phyloP scores from a whole-genome alignment of 2,329 filamentous ascomycete genomes.

The Colletotrichum shisoi region DNA sequence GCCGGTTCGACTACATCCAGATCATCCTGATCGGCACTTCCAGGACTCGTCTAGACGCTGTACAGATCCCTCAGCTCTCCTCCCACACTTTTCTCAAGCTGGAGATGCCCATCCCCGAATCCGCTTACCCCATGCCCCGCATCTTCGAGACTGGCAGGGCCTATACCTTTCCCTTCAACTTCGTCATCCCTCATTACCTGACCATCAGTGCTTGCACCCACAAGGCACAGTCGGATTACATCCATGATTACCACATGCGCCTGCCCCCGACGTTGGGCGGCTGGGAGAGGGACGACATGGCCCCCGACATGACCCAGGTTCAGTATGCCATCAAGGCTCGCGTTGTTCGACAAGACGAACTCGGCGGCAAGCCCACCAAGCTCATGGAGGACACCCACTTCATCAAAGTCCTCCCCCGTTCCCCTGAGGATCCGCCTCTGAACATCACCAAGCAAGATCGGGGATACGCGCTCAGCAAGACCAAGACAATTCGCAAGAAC shows the following conservation, averaged over 20 bases:
- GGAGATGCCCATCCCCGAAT: conserved; percentile 61
- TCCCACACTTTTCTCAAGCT: conserved; percentile 65
- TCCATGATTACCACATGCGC: conserved; percentile 61
- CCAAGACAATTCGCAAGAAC: conserved; percentile 62
- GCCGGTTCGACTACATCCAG: conserved; percentile 60
- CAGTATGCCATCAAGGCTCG: conserved; percentile 63
- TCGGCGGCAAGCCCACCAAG: conserved; percentile 43
- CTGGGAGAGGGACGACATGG: conserved; percentile 64
- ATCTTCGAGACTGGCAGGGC: conserved; percentile 58
- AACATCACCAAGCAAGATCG: conserved; percentile 58
- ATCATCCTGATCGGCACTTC: conserved; percentile 62
- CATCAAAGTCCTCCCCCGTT: conserved; percentile 62
- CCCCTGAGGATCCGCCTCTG: conserved; percentile 60
- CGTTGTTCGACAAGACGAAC: conserved; percentile 48
- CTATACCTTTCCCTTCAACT: conserved; percentile 65
- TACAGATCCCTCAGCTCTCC: conserved; percentile 58
- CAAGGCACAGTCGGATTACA: conserved; percentile 52
- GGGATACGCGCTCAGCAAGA: conserved; percentile 59
- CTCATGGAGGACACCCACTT: conserved; percentile 54
- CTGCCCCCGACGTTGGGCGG: conserved; percentile 62
- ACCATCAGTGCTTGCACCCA: conserved; percentile 66
- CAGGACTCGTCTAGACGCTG: conserved; percentile 60
- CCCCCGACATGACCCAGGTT: conserved; percentile 63
- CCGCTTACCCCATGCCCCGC: conserved; percentile 56
- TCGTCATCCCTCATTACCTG: conserved; percentile 65